Conservation (phyloP, 2,329 filamentous ascomycete genomes). For the Pseudogymnoascus pannorum region DNA sequence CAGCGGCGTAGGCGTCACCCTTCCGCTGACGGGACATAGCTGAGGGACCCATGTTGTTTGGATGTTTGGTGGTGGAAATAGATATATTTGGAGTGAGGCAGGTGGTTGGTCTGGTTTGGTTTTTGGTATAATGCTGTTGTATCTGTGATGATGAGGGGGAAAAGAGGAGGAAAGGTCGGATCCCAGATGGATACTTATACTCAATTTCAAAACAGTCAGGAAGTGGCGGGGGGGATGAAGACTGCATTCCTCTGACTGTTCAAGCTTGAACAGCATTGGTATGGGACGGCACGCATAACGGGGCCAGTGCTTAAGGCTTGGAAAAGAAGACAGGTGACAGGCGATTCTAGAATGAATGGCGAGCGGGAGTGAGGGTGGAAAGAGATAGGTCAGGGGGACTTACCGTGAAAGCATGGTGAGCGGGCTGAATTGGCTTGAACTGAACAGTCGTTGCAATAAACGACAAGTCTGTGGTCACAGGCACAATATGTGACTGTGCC, state of each 20-base stretch:
- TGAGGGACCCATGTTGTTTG: neutral
- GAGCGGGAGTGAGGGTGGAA: neutral
- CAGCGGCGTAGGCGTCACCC: neutral
- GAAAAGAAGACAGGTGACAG: neutral
- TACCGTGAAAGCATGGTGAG: neutral
- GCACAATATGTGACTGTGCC: neutral
- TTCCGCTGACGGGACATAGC: neutral
- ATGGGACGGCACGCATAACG: neutral
- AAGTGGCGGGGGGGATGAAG: neutral
- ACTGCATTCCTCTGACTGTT: neutral
- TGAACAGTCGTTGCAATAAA: slow-evolving; percentile 2
- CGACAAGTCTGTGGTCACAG: neutral
- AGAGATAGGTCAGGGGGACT: neutral
- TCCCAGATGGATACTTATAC: neutral
- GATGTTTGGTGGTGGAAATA: neutral
- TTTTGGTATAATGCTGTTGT: neutral
- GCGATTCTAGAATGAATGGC: neutral
- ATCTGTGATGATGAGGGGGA: neutral
- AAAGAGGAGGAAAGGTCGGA: neutral
- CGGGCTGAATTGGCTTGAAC: neutral
- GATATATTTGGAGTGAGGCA: neutral
- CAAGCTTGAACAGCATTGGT: neutral
- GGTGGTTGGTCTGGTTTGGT: neutral
- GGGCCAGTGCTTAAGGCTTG: neutral
- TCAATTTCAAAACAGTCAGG: neutral